Evolutionary conservation across 108 stramenopile genomes (phyloP).

Genomic region (Cylindrotheca closterium): DNA sequence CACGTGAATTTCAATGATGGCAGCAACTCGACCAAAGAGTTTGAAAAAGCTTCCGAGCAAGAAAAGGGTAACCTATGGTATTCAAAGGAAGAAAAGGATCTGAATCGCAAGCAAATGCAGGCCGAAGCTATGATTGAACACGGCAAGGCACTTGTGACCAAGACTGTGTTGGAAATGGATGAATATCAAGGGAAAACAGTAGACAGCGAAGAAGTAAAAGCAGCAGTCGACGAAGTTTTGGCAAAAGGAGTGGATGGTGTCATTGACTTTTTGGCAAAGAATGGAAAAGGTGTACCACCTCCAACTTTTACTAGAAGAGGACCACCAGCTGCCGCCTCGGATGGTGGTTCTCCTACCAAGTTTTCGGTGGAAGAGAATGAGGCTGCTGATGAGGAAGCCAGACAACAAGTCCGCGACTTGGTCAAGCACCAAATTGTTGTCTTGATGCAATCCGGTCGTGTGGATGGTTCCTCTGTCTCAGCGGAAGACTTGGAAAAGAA

Average conservation of each 20-base stretch:
- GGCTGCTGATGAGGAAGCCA: neutral
- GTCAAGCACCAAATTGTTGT: slow-evolving; percentile 13
- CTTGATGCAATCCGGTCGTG: neutral
- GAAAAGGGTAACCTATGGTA: slow-evolving; percentile 14
- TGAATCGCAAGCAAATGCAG: neutral
- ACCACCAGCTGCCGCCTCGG: too few species aligned
- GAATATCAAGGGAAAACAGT: neutral
- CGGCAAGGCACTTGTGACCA: slow-evolving; percentile 7
- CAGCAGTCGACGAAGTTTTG: neutral
- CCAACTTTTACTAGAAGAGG: too few species aligned
- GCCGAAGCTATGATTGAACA: slow-evolving; percentile 18
- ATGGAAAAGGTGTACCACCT: neutral
- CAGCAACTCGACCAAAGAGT: slow-evolving; percentile 8
- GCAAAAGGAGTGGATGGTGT: neutral
- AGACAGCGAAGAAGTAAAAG: neutral
- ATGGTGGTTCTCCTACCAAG: neutral
- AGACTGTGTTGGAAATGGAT: slow-evolving; percentile 1
- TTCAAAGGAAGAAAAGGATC: slow-evolving; percentile 2
- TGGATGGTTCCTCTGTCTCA: neutral
- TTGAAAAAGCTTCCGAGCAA: slow-evolving; percentile 6
- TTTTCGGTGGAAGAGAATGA: neutral
- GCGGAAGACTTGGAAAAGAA: neutral
- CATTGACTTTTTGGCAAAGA: neutral
- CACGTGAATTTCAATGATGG: slow-evolving; percentile 18
- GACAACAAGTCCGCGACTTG: neutral